Evolutionary conservation across 1,284 basidiomycete genomes (phyloP).

Genomic region (Ustilago tritici): DNA sequence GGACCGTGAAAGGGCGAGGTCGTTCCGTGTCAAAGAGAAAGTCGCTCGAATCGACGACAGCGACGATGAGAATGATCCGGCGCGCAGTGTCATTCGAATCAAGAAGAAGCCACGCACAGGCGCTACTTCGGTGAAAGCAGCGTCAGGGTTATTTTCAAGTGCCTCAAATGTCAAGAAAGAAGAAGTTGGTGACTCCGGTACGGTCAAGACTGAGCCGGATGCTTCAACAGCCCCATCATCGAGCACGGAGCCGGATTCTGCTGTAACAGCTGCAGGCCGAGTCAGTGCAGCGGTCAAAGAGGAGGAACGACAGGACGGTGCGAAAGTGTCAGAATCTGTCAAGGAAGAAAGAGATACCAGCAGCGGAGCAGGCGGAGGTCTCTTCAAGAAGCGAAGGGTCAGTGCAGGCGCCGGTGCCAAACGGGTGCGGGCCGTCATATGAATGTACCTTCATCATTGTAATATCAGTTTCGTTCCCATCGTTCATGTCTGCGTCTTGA

Average conservation of each 20-base stretch:
- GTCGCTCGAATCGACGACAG: conserved; percentile 27
- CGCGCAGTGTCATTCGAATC: conserved; percentile 34
- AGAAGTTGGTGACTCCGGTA: neutral
- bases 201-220: conserved; percentile 13
- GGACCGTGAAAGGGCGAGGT: conserved; percentile 51
- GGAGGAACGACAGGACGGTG: neutral
- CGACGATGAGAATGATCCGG: conserved; percentile 38
- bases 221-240: neutral
- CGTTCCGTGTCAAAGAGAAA: conserved; percentile 57
- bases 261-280: neutral
- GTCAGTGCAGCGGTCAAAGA: neutral
- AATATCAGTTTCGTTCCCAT: neutral
- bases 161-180: conserved; percentile 19
- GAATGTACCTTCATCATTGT: conserved; percentile 1
- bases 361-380: conserved; percentile 19
- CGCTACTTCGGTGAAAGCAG: neutral
- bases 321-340: neutral
- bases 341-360: conserved; percentile 10
- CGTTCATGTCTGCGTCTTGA: neutral
- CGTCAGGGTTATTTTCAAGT: neutral
- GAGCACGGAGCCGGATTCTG: neutral
- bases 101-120: conserved; percentile 48
- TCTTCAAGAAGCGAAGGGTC: conserved; percentile 61
- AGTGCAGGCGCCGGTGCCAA: conserved; percentile 61
- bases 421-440: conserved; percentile 53